These are phyloP conservation scores for Aspergillus sp. DNA, from an alignment of 2,329 filamentous ascomycete genomes.

Conservation along the genomic window DNA sequence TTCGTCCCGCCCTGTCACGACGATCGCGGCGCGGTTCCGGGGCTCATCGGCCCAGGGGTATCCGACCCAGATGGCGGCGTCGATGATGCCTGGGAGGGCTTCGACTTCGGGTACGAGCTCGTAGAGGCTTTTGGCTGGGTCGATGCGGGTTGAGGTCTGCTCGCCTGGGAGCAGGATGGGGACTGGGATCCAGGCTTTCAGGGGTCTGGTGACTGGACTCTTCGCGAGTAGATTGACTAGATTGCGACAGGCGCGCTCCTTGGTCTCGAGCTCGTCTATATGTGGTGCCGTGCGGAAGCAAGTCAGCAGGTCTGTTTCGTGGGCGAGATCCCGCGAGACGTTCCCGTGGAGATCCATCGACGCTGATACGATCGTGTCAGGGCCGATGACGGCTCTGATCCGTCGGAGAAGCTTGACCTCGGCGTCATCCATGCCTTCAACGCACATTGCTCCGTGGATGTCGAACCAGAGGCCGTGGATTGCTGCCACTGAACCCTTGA, in stretches of 20 bases:
- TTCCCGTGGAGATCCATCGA: conserved; percentile 60
- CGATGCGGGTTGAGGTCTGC: conserved; percentile 55
- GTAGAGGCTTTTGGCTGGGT: conserved; percentile 54
- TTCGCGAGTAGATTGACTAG: conserved; percentile 42
- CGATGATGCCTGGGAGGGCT: conserved; percentile 42
- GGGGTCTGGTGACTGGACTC: conserved; percentile 29
- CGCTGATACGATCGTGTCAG: conserved; percentile 50
- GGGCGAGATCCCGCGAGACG: conserved; percentile 49
- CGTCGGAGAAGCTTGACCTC: conserved; percentile 50
- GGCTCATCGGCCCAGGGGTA: conserved; percentile 59
- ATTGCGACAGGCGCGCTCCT: conserved; percentile 52
- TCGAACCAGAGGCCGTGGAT: conserved; percentile 56
- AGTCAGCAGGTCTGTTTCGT: conserved; percentile 53
- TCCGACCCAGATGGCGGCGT: conserved; percentile 57
- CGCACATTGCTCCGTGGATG: conserved; percentile 58
- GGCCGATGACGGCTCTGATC: conserved; percentile 47
- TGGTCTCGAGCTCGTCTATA: conserved; percentile 51
- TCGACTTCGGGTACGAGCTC: conserved; percentile 48
- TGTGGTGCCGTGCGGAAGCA: conserved; percentile 56
- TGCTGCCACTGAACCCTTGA: conserved; percentile 28
- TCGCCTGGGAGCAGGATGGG: conserved; percentile 55
- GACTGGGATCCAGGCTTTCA: conserved; percentile 55
- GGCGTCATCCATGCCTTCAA: conserved; percentile 49
- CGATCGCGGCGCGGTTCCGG: conserved; percentile 50
- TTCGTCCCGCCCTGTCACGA: conserved; percentile 53